Conservation (phyloP, 176 grass and related monocot species). For the Triticum dicoccoides region DNA sequence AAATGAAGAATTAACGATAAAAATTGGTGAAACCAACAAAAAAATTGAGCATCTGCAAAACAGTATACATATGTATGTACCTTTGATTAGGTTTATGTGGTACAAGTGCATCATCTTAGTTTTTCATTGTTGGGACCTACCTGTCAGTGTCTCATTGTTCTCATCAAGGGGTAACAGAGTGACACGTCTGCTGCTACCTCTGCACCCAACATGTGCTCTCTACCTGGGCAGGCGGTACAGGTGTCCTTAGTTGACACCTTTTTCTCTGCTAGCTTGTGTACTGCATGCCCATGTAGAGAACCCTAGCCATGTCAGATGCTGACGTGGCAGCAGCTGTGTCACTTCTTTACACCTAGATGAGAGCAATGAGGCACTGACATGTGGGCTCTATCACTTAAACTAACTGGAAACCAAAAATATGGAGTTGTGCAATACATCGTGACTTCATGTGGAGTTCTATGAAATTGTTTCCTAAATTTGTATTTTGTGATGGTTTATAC, state of each 20-base stretch:
- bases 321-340: neutral
- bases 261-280: neutral
- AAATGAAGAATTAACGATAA: constrained; percentile 42
- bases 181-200: neutral
- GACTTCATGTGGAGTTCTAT: neutral
- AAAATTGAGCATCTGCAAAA: constrained; percentile 48
- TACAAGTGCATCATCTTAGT: neutral
- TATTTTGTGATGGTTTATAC: neutral
- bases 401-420: neutral
- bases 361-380: neutral
- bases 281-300: neutral
- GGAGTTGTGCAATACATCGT: neutral
- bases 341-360: neutral
- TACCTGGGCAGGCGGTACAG: neutral
- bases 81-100: neutral
- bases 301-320: neutral
- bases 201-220: neutral
- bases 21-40: constrained; percentile 45
- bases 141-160: neutral
- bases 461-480: neutral
- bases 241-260: neutral
- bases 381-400: neutral
- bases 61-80: constrained; percentile 44
- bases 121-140: neutral
- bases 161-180: neutral